Evolutionary conservation across 169 alveolate species (phyloP).

Genomic region (Amoebophrya sp.): DNA sequence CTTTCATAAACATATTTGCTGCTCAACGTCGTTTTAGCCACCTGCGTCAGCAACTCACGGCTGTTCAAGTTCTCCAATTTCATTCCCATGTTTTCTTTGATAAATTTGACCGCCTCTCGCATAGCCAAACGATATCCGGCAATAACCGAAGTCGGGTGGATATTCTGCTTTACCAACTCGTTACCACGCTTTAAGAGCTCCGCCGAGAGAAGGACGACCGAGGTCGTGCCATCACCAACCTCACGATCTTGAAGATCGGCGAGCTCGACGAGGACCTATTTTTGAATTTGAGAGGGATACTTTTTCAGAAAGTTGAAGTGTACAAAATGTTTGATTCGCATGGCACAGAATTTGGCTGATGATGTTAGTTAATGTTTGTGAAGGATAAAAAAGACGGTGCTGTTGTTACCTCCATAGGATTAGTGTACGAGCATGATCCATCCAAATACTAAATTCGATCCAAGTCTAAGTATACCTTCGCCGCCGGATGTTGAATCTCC

Average conservation of each 20-base stretch:
- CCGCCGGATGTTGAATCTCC: slow-evolving; percentile 99
- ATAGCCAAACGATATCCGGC: slow-evolving; percentile 56
- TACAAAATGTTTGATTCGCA: neutral
- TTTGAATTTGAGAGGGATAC: too few relatives aligned
- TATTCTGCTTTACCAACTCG: slow-evolving; percentile 87
- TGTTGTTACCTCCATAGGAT: too few relatives aligned
- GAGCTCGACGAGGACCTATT: slow-evolving; percentile 78
- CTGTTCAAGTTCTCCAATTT: slow-evolving; percentile 69
- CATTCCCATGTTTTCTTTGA: slow-evolving; percentile 78
- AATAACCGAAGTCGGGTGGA: slow-evolving; percentile 97
- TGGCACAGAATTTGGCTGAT: neutral
- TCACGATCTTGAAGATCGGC: slow-evolving; percentile 93
- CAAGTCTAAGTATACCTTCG: slow-evolving; percentile 69
- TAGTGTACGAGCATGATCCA: too few relatives aligned
- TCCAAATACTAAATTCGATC: too few relatives aligned
- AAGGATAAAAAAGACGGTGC: neutral
- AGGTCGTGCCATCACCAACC: slow-evolving; percentile 99
- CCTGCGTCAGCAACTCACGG: slow-evolving; percentile 74
- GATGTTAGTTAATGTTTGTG: neutral
- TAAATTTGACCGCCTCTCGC: slow-evolving; percentile 86
- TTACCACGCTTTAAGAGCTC: slow-evolving; percentile 94
- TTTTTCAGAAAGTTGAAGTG: neutral
- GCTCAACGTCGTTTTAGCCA: slow-evolving; percentile 90
- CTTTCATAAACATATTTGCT: slow-evolving; percentile 90
- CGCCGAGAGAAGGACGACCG: slow-evolving; percentile 97